Percentiles rank a stretch among this genome's conserved stretches.
Conservation (phyloP, 2,329 filamentous ascomycete species). For the Hortaea werneckii region DNA sequence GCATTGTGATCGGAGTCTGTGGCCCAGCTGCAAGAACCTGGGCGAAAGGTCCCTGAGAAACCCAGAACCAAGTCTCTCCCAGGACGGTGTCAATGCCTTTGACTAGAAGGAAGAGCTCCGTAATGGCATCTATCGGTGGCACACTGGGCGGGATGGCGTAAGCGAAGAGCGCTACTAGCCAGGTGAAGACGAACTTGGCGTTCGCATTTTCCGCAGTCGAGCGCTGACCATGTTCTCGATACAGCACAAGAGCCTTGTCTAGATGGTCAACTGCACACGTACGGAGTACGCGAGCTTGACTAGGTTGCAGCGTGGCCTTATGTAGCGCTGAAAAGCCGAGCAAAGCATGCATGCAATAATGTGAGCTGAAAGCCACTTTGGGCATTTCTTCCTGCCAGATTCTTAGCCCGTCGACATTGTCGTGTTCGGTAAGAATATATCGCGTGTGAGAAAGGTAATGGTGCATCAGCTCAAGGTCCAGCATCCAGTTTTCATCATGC, state of each 20-base stretch:
- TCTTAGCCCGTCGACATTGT: constrained; percentile 11
- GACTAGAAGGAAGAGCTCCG: constrained; percentile 18
- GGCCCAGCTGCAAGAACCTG: constrained; percentile 17
- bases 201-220: constrained; percentile 17
- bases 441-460: constrained; percentile 17
- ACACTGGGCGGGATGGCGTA: constrained; percentile 19
- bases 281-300: constrained; percentile 12
- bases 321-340: constrained; percentile 21
- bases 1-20: constrained; percentile 5
- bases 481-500: constrained; percentile 15
- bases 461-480: constrained; percentile 23
- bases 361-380: constrained; percentile 16
- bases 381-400: constrained; percentile 21
- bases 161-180: constrained; percentile 19
- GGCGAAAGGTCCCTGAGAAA: constrained; percentile 20
- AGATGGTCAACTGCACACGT: constrained; percentile 22
- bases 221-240: constrained; percentile 11
- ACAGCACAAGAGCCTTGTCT: constrained; percentile 19
- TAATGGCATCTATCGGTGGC: constrained; percentile 20
- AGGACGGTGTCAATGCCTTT: constrained; percentile 17
- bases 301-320: constrained; percentile 17
- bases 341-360: constrained; percentile 22
- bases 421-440: constrained; percentile 16
- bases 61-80: constrained; percentile 18
- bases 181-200: constrained; percentile 19